Evolutionary conservation across 1,284 basidiomycete species (phyloP).

Genomic region (Leccinum glutinopallens): DNA sequence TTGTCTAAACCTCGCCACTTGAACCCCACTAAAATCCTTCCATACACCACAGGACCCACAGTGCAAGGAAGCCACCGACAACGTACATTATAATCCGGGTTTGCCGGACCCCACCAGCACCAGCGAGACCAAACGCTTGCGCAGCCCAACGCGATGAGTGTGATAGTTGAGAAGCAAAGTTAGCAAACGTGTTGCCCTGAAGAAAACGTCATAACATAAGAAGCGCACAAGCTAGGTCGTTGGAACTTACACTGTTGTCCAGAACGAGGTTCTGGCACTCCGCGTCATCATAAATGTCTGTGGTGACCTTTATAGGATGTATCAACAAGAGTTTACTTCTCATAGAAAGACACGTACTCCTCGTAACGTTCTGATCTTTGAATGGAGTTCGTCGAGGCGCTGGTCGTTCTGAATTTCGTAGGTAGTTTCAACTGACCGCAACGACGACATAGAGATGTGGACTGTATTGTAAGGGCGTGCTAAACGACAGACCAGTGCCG

Average conservation of each 20-base stretch:
- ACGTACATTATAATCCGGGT: constrained; percentile 66
- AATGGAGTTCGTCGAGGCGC: constrained; percentile 76
- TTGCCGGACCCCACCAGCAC: constrained; percentile 63
- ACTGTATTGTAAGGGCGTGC: too few species aligned
- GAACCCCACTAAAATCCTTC: constrained; percentile 32
- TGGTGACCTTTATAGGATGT: constrained; percentile 58
- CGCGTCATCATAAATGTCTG: constrained; percentile 80
- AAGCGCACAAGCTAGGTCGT: not conserved
- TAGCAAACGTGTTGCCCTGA: constrained; percentile 67
- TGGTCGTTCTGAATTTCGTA: constrained; percentile 84
- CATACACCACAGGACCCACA: constrained; percentile 49
- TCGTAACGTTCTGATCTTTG: constrained; percentile 74
- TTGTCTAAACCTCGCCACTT: not conserved
- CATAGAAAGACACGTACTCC: constrained; percentile 51
- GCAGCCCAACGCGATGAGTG: constrained; percentile 67
- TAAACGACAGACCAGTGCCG: constrained; percentile 32
- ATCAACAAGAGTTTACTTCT: constrained; percentile 12
- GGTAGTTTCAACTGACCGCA: constrained; percentile 56
- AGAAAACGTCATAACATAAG: not conserved
- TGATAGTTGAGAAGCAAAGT: constrained; percentile 60
- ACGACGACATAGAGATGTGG: constrained; percentile 36
- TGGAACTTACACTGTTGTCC: constrained; percentile 64
- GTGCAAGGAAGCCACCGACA: constrained; percentile 43
- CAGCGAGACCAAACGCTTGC: constrained; percentile 66
- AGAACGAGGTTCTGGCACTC: constrained; percentile 79